These are phyloP conservation scores for Oemleria cerasiformis DNA, from an alignment of 306 rosid species.

Conservation along the genomic window DNA sequence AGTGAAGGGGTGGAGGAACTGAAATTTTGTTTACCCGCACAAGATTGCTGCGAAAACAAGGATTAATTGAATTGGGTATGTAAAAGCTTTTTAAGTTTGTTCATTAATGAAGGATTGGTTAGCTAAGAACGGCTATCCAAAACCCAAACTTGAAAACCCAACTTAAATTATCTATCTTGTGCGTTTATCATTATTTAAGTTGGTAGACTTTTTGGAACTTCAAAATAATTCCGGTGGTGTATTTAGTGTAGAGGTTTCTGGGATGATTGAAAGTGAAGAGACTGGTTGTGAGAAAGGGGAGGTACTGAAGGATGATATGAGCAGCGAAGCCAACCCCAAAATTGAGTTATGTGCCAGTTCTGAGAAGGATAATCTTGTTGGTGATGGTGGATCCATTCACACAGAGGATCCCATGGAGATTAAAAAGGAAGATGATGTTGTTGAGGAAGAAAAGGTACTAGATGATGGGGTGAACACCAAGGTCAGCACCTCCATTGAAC, in stretches of 20 bases:
- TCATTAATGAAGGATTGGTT: no score
- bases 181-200: no score
- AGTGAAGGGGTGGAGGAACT: no score
- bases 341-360: neutral
- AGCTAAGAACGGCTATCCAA: no score
- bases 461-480: neutral
- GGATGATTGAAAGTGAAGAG: constrained; percentile 9
- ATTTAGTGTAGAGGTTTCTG: neutral
- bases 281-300: constrained; percentile 10
- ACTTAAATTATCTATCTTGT: no score
- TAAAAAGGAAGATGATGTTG: neutral
- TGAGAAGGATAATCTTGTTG: neutral
- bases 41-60: no score
- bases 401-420: neutral
- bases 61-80: no score
- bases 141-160: no score
- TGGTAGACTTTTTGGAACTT: no score
- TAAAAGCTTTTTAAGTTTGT: no score
- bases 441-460: neutral
- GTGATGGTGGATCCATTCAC: constrained; percentile 7
- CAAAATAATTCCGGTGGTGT: no score
- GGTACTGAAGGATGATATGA: constrained; percentile 13
- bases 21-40: no score
- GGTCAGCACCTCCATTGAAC: neutral
- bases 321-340: neutral